These are phyloP conservation scores for Pyrenophora seminiperda DNA, from an alignment of 2,329 filamentous ascomycete species.

Conservation along the genomic window DNA sequence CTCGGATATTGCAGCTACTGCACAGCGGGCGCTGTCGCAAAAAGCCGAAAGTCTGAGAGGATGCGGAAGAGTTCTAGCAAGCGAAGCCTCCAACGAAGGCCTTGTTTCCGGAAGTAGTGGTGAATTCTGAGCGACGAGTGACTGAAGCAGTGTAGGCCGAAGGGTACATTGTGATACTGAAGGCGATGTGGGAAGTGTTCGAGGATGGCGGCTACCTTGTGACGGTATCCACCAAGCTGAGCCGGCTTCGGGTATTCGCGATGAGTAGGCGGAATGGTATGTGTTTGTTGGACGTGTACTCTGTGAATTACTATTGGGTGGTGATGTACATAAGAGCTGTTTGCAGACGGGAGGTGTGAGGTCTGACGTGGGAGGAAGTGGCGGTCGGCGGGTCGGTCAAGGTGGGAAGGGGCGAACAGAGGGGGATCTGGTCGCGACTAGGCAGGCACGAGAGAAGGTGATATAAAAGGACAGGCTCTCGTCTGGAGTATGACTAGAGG, in stretches of 20 bases:
- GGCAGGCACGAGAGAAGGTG: constrained; percentile 16
- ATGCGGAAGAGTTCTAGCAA: constrained; percentile 44
- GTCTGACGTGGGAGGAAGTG: constrained; percentile 38
- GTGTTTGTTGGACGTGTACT: constrained; percentile 9
- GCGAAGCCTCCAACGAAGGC: constrained; percentile 46
- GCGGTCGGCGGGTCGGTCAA: constrained; percentile 32
- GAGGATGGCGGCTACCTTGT: constrained; percentile 33
- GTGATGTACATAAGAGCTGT: constrained; percentile 23
- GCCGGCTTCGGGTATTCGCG: constrained; percentile 33
- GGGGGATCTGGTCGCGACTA: constrained; percentile 9
- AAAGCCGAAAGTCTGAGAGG: constrained; percentile 43
- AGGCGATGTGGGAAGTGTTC: constrained; percentile 36
- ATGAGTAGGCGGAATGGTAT: constrained; percentile 15
- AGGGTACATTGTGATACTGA: constrained; percentile 45
- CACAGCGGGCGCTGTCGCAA: constrained; percentile 44
- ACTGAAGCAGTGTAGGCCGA: constrained; percentile 47
- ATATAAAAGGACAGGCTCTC: constrained; percentile 23
- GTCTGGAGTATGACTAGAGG: constrained; percentile 22
- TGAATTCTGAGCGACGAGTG: constrained; percentile 51
- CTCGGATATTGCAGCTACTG: constrained; percentile 45
- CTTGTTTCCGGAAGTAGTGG: constrained; percentile 47
- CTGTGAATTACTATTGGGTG: constrained; percentile 37
- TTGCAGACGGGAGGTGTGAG: constrained; percentile 26
- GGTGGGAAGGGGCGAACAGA: constrained; percentile 20
- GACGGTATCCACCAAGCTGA: constrained; percentile 35